phyloP scores from a whole-genome alignment of 164 flowering plant species.

The Umbilicus rupestris region DNA sequence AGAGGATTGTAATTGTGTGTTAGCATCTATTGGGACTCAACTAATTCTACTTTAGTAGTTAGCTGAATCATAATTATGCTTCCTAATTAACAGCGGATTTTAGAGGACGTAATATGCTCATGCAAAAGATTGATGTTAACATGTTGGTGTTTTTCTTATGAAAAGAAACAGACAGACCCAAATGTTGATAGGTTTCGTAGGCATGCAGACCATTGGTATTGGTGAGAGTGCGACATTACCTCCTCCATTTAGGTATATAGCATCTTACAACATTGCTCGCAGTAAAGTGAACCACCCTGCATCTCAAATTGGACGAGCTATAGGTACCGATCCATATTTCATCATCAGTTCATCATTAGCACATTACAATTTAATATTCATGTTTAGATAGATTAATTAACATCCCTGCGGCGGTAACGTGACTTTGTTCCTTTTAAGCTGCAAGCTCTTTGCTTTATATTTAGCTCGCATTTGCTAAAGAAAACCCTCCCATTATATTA shows the following conservation, averaged over 20 bases:
- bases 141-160: constrained; percentile 4
- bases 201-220: constrained; percentile 4
- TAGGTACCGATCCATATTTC: too few species aligned
- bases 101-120: neutral
- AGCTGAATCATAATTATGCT: neutral
- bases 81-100: neutral
- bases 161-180: neutral
- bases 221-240: constrained; percentile 1
- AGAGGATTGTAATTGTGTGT: too few species aligned
- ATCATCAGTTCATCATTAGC: neutral
- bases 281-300: neutral
- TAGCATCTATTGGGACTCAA: too few species aligned
- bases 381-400: neutral
- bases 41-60: neutral
- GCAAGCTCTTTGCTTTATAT: neutral
- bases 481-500: too few species aligned
- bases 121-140: constrained; percentile 7
- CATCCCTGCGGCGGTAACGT: constrained; percentile 2
- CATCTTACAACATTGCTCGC: constrained; percentile 1
- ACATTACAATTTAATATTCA: neutral
- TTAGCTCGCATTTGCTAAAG: neutral
- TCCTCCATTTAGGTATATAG: constrained; percentile 1
- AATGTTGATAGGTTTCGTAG: constrained; percentile 4
- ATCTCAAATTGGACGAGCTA: too few species aligned
- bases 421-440: neutral